Evolutionary conservation across 192 early-diverging fungal species (phyloP), one percentile per base, ranked within the genome.

Genomic region (Coemansia sp.): DNA sequence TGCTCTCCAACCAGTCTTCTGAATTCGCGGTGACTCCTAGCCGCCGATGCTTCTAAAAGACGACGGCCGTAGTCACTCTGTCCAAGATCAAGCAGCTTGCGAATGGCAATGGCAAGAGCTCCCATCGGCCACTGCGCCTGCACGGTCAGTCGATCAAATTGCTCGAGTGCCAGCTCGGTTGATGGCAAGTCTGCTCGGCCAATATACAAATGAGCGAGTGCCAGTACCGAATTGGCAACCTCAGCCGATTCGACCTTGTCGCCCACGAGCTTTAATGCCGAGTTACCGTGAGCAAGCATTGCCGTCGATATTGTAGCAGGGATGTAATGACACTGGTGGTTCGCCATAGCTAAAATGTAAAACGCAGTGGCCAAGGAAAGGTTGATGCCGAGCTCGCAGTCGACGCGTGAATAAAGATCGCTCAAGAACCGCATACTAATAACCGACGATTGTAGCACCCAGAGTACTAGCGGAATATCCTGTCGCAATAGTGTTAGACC

Each of bases 71-170:
- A 16, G n/a, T 16, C 57, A 1, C 6, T 64, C 6, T 57, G 13
- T 7, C 27, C 49, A 3, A 31, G 31, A 11, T 18, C 52, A 38
- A 78, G 43, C 6, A 78, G 64, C 3, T 40, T 27, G 15, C 29
- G 15, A 16, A 70, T 27, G 20, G 71, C 55, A 8, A 6, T 20
- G 11, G 71, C 50, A 40, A 73, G 63, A 1, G 67, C 68, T 13
- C 52, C 44, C 68, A 78, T 69, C 12, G 76, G 76, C 76, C 76
- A 78, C 20, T 44, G 29, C 12, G 72, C 66, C 3, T n/a, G 24
- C 7, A 16, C 58, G 9, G 71, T 47, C 36, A 73, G 63, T 27
- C 29, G 20, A 16, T 29, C 11, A 15, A 70, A 61, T 22, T 36
- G 64, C 3, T 22, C 7, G 9, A 73, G 31, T 8, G 33, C 13